Evolutionary conservation across 352 stramenopile species (phyloP).

Genomic region (Plasmopara muralis): DNA sequence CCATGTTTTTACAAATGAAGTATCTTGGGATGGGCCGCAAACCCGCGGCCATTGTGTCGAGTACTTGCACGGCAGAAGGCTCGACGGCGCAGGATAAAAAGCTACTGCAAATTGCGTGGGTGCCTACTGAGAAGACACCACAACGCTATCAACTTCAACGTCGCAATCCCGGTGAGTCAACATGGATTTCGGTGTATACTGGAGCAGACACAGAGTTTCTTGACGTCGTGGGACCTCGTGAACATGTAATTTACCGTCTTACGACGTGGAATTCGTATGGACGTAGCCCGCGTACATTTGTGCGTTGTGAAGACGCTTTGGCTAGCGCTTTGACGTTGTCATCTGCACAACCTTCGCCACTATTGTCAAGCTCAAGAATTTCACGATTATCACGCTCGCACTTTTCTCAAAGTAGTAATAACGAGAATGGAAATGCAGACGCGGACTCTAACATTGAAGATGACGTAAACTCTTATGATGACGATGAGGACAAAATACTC

Average conservation of each 20-base stretch:
- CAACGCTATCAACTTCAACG: conserved; percentile 69
- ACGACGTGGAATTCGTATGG: conserved; percentile 83
- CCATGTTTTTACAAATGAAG: conserved; percentile 79
- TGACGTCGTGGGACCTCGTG: conserved; percentile 43
- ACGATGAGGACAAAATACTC: conserved; percentile 11
- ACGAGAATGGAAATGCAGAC: conserved; percentile 3
- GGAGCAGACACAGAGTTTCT: conserved; percentile 67
- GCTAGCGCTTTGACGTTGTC: conserved; percentile 11
- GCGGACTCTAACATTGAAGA: conserved; percentile 8
- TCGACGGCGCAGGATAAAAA: conserved; percentile 23
- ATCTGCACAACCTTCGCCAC: conserved; percentile 1
- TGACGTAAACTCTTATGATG: conserved; percentile 4
- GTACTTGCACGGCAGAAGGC: conserved; percentile 29
- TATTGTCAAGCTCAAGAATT: conserved; percentile 16
- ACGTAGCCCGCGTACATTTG: conserved; percentile 47
- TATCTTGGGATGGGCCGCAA: conserved; percentile 75
- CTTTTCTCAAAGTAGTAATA: conserved; percentile 18
- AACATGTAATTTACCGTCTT: conserved; percentile 66
- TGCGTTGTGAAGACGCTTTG: conserved; percentile 42
- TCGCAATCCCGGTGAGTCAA: conserved; percentile 46
- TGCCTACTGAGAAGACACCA: conserved; percentile 36
- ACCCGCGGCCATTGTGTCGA: conserved; percentile 35
- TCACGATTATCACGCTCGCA: conserved; percentile 20
- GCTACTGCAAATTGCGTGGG: conserved; percentile 54
- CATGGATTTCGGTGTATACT: conserved; percentile 54